Conservation (phyloP, 2,329 filamentous ascomycete genomes). For the Cladosporium sp. region DNA sequence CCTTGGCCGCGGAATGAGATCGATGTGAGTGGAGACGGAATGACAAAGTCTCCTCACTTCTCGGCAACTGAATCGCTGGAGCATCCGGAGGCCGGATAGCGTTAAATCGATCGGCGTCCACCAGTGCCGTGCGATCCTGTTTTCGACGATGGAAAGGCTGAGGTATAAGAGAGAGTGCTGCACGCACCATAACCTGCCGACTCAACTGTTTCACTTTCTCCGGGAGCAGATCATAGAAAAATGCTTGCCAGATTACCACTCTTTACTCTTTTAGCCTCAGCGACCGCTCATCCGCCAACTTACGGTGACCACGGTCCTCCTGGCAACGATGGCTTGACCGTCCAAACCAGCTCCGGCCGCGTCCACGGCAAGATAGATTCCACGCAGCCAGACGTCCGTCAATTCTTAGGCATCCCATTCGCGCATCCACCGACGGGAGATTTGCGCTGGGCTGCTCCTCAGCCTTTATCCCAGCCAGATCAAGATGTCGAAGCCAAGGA, state of each 20-base stretch:
- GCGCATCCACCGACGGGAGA: slow-evolving; percentile 20
- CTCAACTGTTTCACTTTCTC: no score
- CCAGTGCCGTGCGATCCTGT: no score
- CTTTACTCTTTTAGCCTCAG: background rate
- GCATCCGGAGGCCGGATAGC: no score
- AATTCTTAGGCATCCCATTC: slow-evolving; percentile 24
- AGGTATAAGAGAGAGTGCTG: no score
- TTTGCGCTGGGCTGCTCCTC: slow-evolving; percentile 20
- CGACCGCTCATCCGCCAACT: background rate
- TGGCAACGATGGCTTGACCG: background rate
- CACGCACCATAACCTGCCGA: no score
- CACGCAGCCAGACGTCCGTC: slow-evolving; percentile 59
- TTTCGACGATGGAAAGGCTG: no score
- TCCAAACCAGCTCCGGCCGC: slow-evolving; percentile 5
- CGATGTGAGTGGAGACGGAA: no score
- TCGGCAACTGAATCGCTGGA: no score
- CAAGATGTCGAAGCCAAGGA: slow-evolving; percentile 19
- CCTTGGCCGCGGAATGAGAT: no score
- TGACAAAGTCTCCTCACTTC: no score
- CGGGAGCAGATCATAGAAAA: background rate
- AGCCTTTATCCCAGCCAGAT: slow-evolving; percentile 17
- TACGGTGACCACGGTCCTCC: background rate
- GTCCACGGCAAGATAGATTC: slow-evolving; percentile 49
- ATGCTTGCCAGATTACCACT: background rate
- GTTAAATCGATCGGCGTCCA: no score